Evolutionary conservation across 805 yeast species (phyloP).

Genomic region (Alloascoidea hylecoeti): DNA sequence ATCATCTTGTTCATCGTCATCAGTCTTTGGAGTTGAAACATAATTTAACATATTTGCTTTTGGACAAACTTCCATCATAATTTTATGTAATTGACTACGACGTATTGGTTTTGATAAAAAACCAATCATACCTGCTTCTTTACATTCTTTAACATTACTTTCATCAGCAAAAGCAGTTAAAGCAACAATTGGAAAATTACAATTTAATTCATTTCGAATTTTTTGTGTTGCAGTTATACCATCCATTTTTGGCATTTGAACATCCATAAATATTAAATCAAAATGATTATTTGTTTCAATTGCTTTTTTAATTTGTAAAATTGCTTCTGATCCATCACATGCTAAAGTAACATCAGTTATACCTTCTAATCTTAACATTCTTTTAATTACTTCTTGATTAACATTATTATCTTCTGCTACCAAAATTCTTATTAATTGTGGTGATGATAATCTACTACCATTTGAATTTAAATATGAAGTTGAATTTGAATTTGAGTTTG

Average conservation of each 20-base stretch:
- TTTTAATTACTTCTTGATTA: conserved; percentile 82
- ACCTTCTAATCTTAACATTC: conserved; percentile 84
- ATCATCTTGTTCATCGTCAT: too few species aligned
- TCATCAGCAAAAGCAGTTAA: conserved; percentile 93
- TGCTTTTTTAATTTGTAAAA: conserved; percentile 43
- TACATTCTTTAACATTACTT: conserved; percentile 73
- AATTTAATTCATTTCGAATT: conserved; percentile 50
- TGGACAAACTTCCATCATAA: conserved; percentile 31
- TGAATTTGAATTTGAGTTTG: not conserved
- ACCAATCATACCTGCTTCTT: conserved; percentile 86
- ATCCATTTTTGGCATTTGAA: conserved; percentile 92
- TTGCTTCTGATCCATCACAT: conserved; percentile 84
- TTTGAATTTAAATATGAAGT: not conserved
- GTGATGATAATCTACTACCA: conserved; percentile 10
- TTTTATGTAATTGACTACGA: conserved; percentile 48
- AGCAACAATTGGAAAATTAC: conserved; percentile 73
- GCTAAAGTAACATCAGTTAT: conserved; percentile 60
- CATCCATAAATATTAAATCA: conserved; percentile 88
- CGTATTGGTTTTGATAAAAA: conserved; percentile 82
- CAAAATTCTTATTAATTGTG: conserved; percentile 30
- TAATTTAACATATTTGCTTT: not conserved
- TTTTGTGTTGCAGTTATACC: conserved; percentile 74
- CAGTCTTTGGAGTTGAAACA: too few species aligned
- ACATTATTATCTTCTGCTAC: conserved; percentile 93
- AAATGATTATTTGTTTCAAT: conserved; percentile 22